Percentiles rank a stretch among this genome's conserved stretches.
phyloP scores from a whole-genome alignment of 2,329 filamentous ascomycete species.

The Bisporella sp. region DNA sequence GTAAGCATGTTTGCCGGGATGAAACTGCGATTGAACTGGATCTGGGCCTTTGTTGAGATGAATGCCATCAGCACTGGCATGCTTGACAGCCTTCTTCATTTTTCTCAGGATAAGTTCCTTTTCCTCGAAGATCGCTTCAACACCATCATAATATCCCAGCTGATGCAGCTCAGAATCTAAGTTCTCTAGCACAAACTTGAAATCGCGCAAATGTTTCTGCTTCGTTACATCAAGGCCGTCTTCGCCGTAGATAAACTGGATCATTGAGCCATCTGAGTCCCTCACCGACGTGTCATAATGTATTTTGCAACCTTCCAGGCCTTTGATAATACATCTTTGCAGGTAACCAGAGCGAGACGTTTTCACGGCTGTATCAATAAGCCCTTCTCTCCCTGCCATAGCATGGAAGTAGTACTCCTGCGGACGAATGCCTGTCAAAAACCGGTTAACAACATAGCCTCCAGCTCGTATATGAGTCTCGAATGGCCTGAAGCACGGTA shows the following conservation, averaged over 20 bases:
- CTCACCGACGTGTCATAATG: conserved; percentile 92
- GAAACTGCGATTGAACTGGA: conserved; percentile 65
- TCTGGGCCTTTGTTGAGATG: conserved; percentile 46
- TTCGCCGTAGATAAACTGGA: conserved; percentile 96
- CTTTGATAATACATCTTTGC: conserved; percentile 95
- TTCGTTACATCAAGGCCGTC: conserved; percentile 93
- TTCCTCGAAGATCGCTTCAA: conserved; percentile 58
- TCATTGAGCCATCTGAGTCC: conserved; percentile 84
- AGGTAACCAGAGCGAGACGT: conserved; percentile 95
- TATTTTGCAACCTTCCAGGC: conserved; percentile 90
- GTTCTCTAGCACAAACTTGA: conserved; percentile 85
- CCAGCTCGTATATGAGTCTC: conserved; percentile 85
- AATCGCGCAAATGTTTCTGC: conserved; percentile 84
- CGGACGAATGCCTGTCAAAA: conserved; percentile 93
- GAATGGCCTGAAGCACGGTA: conserved; percentile 89
- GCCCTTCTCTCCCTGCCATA: conserved; percentile 96
- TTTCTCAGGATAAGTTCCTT: conserved; percentile 53
- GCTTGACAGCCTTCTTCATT: conserved; percentile 76
- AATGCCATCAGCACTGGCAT: conserved; percentile 46
- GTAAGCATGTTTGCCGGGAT: conserved; percentile 72
- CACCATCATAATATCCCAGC: conserved; percentile 56
- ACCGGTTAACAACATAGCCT: conserved; percentile 90
- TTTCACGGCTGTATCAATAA: conserved; percentile 98
- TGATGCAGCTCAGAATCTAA: conserved; percentile 72
- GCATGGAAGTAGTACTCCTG: conserved; percentile 99